These are phyloP conservation scores for Metschnikowia aberdeeniae DNA, from an alignment of 805 yeast genomes.

Conservation along the genomic window DNA sequence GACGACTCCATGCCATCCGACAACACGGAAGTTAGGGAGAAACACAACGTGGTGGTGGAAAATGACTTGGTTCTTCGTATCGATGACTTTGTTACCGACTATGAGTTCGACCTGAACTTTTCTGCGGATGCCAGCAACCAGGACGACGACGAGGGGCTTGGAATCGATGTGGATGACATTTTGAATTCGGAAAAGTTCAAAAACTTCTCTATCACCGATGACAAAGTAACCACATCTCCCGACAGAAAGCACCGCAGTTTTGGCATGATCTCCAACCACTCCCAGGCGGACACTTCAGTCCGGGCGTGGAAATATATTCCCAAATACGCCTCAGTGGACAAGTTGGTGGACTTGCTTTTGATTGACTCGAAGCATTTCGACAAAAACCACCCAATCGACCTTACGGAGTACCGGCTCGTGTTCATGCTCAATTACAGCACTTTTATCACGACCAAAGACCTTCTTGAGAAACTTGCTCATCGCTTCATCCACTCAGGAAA, in stretches of 20 bases:
- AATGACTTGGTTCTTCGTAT: conserved; percentile 31
- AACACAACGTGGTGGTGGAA: conserved; percentile 27
- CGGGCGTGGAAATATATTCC: conserved; percentile 25
- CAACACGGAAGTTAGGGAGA: conserved; percentile 5
- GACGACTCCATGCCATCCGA: conserved; percentile 24
- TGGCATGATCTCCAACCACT: conserved; percentile 18
- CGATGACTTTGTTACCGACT: conserved; percentile 29
- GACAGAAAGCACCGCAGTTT: conserved; percentile 18
- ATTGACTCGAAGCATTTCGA: conserved; percentile 61
- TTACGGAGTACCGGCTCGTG: conserved; percentile 39
- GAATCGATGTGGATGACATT: conserved; percentile 42
- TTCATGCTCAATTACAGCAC: conserved; percentile 40
- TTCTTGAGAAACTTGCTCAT: conserved; percentile 38
- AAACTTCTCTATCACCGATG: conserved; percentile 20
- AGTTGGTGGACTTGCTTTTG: conserved; percentile 74
- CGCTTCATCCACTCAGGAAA: conserved; percentile 41
- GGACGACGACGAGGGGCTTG: conserved; percentile 32
- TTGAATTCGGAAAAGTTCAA: conserved; percentile 38
- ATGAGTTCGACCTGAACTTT: conserved; percentile 3
- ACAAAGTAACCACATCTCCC: conserved; percentile 11
- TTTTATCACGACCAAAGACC: conserved; percentile 36
- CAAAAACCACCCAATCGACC: conserved; percentile 29
- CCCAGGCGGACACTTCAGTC: background rate
- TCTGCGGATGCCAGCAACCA: background rate
- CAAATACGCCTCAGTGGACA: conserved; percentile 61